Conservation (phyloP, 805 yeast genomes). For the Saccharomycopsis capsularis region DNA sequence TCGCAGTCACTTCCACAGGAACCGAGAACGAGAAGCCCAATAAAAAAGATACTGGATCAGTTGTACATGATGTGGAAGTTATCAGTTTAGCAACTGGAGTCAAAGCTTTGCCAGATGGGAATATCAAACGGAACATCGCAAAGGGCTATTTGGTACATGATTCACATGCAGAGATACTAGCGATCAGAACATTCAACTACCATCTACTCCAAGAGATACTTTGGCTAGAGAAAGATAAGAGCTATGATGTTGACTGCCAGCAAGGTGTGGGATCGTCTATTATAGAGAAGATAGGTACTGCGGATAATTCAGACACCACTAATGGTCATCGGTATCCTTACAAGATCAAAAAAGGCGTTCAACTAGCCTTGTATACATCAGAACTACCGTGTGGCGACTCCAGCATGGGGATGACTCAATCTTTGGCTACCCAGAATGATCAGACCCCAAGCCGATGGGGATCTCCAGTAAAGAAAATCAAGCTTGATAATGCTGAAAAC, state of each 20-base stretch:
- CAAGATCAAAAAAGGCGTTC: constrained; percentile 31
- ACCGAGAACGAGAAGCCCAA: too few species aligned
- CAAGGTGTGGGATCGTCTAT: too few species aligned
- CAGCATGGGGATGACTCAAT: constrained; percentile 38
- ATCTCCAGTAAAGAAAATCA: constrained; percentile 2
- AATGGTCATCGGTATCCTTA: constrained; percentile 23
- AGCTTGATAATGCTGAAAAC: neutral
- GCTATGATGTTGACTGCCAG: too few species aligned
- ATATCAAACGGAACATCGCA: constrained; percentile 31
- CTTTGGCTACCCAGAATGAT: neutral
- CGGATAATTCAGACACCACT: constrained; percentile 12
- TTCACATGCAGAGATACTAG: constrained; percentile 81
- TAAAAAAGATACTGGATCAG: too few species aligned
- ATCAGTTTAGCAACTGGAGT: constrained; percentile 65
- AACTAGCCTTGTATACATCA: constrained; percentile 56
- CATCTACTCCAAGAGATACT: constrained; percentile 44
- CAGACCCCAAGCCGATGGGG: neutral
- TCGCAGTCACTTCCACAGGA: constrained; percentile 30
- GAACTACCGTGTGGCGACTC: constrained; percentile 92
- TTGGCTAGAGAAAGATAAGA: neutral
- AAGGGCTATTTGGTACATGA: constrained; percentile 73
- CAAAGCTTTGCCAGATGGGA: constrained; percentile 59
- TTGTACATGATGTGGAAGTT: too few species aligned
- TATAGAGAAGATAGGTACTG: neutral
- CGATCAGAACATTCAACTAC: constrained; percentile 63